Conservation (phyloP, 2,329 filamentous ascomycete genomes). For the Drechslerella dactyloides region DNA sequence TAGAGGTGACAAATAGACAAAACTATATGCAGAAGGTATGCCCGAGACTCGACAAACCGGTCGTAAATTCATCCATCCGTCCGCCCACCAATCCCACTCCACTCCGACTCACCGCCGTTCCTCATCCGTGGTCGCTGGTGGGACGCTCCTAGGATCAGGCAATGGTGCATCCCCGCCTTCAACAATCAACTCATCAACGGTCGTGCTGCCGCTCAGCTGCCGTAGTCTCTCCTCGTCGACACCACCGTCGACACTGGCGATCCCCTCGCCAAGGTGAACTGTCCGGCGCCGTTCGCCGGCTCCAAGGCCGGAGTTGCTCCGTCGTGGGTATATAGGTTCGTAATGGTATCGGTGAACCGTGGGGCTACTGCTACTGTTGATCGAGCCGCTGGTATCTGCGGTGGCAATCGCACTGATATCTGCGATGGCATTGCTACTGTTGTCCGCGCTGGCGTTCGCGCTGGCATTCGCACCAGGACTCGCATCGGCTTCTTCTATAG, state of each 20-base stretch:
- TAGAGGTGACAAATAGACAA: too few species aligned
- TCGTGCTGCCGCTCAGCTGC: slow-evolving; percentile 9
- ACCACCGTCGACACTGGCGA: slow-evolving; percentile 15
- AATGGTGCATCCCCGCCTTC: slow-evolving; percentile 43
- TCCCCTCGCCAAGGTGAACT: slow-evolving; percentile 32
- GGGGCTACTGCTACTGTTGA: too few species aligned
- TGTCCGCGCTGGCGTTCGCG: slow-evolving; percentile 12
- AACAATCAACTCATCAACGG: slow-evolving; percentile 26
- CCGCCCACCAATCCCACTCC: too few species aligned
- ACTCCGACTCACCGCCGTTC: slow-evolving; percentile 2
- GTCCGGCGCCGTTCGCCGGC: slow-evolving; percentile 4
- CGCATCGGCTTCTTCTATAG: neutral
- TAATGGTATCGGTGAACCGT: neutral
- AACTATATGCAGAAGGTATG: too few species aligned
- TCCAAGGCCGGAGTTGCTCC: neutral
- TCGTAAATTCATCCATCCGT: too few species aligned
- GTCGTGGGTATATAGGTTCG: neutral
- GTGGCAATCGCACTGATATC: neutral
- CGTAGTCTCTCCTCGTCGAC: slow-evolving; percentile 1
- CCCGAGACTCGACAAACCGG: too few species aligned
- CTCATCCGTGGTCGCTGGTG: neutral
- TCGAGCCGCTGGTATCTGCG: too few species aligned
- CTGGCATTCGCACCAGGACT: neutral
- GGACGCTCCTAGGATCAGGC: slow-evolving; percentile 23
- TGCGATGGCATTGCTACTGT: neutral